phyloP scores from a whole-genome alignment of 306 rosid genomes.

The Phaseolus lunatus region DNA sequence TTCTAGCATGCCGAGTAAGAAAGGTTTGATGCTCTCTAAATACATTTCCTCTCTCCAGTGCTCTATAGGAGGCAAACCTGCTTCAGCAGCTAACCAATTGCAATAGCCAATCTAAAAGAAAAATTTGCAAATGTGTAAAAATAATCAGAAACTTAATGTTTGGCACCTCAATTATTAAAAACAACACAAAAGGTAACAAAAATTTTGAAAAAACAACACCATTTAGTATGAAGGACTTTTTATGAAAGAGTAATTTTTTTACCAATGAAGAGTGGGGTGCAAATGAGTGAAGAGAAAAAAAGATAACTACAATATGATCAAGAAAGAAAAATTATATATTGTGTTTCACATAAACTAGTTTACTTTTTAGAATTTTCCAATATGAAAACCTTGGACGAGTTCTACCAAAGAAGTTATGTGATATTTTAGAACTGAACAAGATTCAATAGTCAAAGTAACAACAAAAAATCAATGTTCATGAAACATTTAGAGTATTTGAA shows the following conservation, averaged over 20 bases:
- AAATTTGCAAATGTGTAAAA: background rate
- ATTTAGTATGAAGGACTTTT: background rate
- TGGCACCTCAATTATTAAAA: background rate
- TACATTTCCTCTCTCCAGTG: conserved; percentile 43
- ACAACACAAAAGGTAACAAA: too few species aligned
- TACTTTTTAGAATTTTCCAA: background rate
- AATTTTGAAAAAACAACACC: background rate
- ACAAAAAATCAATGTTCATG: background rate
- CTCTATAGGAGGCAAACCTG: conserved; percentile 33
- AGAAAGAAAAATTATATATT: background rate
- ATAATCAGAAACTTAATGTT: background rate
- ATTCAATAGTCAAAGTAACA: background rate
- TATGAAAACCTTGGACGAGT: background rate
- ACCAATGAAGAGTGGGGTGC: background rate
- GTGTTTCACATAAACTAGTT: background rate
- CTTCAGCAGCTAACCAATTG: conserved; percentile 37
- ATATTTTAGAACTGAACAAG: background rate
- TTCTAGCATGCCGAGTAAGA: conserved; percentile 15
- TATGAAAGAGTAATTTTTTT: background rate
- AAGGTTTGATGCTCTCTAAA: background rate
- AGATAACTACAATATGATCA: background rate
- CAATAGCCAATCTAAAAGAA: conserved; percentile 32
- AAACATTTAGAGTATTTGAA: background rate
- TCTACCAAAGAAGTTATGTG: background rate
- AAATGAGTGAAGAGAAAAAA: background rate